phyloP scores from a whole-genome alignment of 129 eudicot species.

The Scalesia atractyloides region DNA sequence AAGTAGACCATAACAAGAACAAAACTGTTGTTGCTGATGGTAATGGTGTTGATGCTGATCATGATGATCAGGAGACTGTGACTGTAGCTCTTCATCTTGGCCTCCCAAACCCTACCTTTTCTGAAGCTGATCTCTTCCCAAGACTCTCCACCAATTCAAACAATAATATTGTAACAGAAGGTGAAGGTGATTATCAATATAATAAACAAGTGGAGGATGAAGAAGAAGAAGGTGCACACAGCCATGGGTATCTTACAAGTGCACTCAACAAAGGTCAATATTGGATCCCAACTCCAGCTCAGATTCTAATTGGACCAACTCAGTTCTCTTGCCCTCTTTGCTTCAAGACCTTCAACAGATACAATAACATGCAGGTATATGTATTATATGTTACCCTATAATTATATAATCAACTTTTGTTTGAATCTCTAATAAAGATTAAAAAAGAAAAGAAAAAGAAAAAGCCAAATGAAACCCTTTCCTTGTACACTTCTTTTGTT shows the following conservation, averaged over 20 bases:
- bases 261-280: conserved; percentile 89
- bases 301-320: conserved; percentile 92
- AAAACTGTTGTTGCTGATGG: not conserved
- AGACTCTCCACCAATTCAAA: conserved; percentile 26
- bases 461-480: conserved; percentile 34
- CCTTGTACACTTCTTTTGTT: conserved; percentile 46
- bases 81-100: conserved; percentile 71
- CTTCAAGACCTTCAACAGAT: conserved; percentile 92
- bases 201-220: conserved; percentile 40
- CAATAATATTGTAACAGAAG: conserved; percentile 9
- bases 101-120: conserved; percentile 51
- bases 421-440: conserved; percentile 9
- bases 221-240: conserved; percentile 43
- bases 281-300: conserved; percentile 97
- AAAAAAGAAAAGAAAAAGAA: conserved; percentile 39
- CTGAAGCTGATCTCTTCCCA: conserved; percentile 47
- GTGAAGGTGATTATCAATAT: conserved; percentile 12
- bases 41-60: conserved; percentile 25
- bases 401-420: conserved; percentile 13
- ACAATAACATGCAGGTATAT: conserved; percentile 96
- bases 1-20: conserved; percentile 42
- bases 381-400: conserved; percentile 18
- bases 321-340: conserved; percentile 97
- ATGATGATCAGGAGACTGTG: conserved; percentile 15
- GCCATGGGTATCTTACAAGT: conserved; percentile 43